Evolutionary conservation across 345 rosid species (phyloP), one percentile per base, ranked within the genome.

Genomic region (Cardamine resedifolia): DNA sequence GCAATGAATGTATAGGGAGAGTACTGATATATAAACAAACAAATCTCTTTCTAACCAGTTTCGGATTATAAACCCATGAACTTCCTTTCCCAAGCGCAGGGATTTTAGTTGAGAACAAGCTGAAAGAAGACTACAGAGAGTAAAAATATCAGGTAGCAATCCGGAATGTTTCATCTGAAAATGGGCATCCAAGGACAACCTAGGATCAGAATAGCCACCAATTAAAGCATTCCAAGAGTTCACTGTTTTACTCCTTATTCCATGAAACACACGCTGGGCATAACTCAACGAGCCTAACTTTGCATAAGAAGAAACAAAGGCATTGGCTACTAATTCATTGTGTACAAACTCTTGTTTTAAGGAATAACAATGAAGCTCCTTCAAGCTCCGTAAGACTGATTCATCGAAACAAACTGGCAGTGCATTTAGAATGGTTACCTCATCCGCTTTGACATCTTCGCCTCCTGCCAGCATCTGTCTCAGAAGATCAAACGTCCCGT

Each of bases 161-260:
- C 86, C 81, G 28, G 75, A 80, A 23, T 2, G 8, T 51, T 50
- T 79, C 92, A 89, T 84, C 76, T 84, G 72, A 66, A 48, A 53
- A 66, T 65, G 71, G 11, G 74, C 78, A 24, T 81, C 68, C 51
- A 87, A 66, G 52, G 92, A 87, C 71, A 74, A 70, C 49, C 24
- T 58, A 49, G 90, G 83, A 78, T 82, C 77, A 10, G 83, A 84
- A 64, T 71, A 74, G 8, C 86, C 87, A 36, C 81, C 78, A 16
- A 87, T 84, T 68, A 89, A 69, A 26, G 91, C 90, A 83, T 89
- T 89, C 92, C 90, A 89, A 65, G 92, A 84, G 76, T 68, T 87
- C 30, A 83, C 85, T 2, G 81, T 85, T 80, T 80, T 87, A 9
- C 7, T 65, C 36, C 60, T 56, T 64, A 87, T 82, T 15, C 75